A percentile compares a stretch with the other conserved stretches of the same genome.
Evolutionary conservation across 257 asterid genomes (phyloP).

Genomic region (Eustoma russellianum): DNA sequence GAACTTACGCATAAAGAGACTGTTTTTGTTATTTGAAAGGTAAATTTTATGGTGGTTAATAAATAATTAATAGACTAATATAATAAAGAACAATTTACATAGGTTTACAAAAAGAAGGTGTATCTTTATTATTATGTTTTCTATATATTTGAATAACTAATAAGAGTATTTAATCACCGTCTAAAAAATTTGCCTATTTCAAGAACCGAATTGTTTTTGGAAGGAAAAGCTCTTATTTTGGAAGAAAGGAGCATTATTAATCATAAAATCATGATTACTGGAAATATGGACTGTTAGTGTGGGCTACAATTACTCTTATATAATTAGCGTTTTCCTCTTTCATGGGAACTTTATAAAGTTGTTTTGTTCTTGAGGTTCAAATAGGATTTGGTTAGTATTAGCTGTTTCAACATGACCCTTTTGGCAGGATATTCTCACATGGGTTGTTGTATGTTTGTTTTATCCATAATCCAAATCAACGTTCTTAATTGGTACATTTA

Average conservation of each 20-base stretch:
- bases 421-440: conserved; percentile 27
- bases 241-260: background rate
- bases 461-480: conserved; percentile 12
- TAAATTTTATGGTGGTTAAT: no score
- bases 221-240: no score
- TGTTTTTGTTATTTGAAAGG: background rate
- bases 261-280: no score
- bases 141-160: no score
- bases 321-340: background rate
- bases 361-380: no score
- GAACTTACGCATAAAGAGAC: no score
- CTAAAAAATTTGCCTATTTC: no score
- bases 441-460: conserved; percentile 29
- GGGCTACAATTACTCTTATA: background rate
- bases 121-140: no score
- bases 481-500: conserved; percentile 14
- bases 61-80: no score
- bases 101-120: no score
- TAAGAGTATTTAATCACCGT: no score
- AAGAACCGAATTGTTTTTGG: background rate
- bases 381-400: conserved; percentile 6
- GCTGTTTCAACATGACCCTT: conserved; percentile 9
- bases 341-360: background rate
- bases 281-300: background rate
- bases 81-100: no score